Evolutionary conservation across 768 basidiomycete genomes (phyloP), one percentile per base, ranked within the genome.

Genomic region (Termitomyces sp.): DNA sequence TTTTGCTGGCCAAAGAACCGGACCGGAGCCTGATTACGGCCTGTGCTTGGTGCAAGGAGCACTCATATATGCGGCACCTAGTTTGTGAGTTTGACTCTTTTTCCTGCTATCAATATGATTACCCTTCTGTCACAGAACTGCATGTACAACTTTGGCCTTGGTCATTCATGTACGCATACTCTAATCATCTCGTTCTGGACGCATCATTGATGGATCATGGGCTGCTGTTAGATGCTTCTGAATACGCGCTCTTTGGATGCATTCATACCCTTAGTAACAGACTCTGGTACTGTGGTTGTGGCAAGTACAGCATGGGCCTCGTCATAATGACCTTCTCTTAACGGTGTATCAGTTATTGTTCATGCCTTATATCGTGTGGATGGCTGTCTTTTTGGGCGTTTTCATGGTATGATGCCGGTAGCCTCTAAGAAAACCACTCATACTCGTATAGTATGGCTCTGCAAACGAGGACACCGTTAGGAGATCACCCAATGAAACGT

Each of bases 51-150:
- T 64, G 21, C 71, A 71, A 47, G 60, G 62, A 11, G 69, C 66
- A 11, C 57, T 62, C 15, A 68, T 72, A 37, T 71, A 72, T 52
- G 62, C 67, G 2, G 69, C 68, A 14, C 70, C 71, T 19, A 55
- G 57, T 26, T 53, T 72, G 71, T 71, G 50, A 52, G 71, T 59
- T 35, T 32, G 8, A 8, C 7, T 5, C 17, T 24, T 15, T n/a
- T 49, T 51, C 28, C 28, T 38, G 11, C 7, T 28, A 28, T 32
- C 3, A 26, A 7, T 28, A 5, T 19, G 44, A 32, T 17, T 30
- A 38, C n/a, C 32, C 21, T 30, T 42, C 34, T 21, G 37, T 51
- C 30, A n/a, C 44, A 68, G 70, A 46, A 69, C 69, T 6, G 57
- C 62, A 34, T 65, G 63, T 41, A 61, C 64, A 28, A 71, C 68